Evolutionary conservation across 2,329 filamentous ascomycete species (phyloP).

Genomic region (Venturia aucupariae): DNA sequence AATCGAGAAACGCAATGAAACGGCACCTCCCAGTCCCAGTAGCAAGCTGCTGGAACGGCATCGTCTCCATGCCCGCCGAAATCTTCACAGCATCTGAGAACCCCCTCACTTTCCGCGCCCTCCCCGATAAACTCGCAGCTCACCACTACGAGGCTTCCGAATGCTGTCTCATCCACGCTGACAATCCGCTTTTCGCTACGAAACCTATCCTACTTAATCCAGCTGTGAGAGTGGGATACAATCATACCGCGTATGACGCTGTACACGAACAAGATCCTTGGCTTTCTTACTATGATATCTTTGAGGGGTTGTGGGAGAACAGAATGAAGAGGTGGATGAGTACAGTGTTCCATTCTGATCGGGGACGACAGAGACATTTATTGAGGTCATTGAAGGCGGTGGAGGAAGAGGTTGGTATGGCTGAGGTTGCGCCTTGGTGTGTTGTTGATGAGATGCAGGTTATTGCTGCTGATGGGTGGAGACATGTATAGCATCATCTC

Average conservation of each 20-base stretch:
- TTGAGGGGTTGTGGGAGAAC: conserved; percentile 21
- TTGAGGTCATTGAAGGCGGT: conserved; percentile 14
- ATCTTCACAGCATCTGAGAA: conserved; percentile 19
- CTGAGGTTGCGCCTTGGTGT: conserved; percentile 25
- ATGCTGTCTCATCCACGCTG: conserved; percentile 68
- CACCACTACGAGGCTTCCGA: conserved; percentile 66
- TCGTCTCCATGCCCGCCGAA: conserved; percentile 29
- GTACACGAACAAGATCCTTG: conserved; percentile 17
- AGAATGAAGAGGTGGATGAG: conserved; percentile 16
- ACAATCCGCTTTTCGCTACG: conserved; percentile 48
- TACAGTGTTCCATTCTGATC: conserved; percentile 10
- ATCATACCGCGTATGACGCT: conserved; percentile 24
- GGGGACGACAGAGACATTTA: background rate
- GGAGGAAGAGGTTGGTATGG: conserved; percentile 12
- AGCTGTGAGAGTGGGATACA: conserved; percentile 59
- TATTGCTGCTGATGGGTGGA: conserved; percentile 27
- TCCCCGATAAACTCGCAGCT: conserved; percentile 50
- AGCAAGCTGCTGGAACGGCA: conserved; percentile 60
- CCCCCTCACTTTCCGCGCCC: conserved; percentile 52
- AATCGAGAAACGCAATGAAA: conserved; percentile 46
- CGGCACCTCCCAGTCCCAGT: conserved; percentile 47
- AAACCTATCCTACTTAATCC: conserved; percentile 61
- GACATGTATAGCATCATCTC: conserved; percentile 23
- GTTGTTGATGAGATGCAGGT: conserved; percentile 33
- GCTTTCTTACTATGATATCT: conserved; percentile 16